Conservation (phyloP, 1,284 basidiomycete genomes). For the Marasmius fiardii region DNA sequence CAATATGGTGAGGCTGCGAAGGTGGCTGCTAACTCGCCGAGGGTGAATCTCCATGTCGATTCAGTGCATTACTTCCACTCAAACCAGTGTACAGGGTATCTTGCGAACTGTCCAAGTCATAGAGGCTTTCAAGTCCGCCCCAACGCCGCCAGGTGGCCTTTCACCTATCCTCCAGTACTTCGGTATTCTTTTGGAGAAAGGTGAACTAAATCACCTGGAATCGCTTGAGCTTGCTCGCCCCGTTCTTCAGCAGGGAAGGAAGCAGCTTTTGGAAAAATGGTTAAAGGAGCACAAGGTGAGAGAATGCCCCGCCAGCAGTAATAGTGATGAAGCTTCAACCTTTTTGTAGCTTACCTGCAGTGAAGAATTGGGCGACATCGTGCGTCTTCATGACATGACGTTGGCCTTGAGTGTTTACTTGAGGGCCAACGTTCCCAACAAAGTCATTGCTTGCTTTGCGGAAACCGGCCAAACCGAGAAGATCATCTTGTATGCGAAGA, state of each 20-base stretch:
- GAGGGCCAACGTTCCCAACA: slow-evolving; percentile 97
- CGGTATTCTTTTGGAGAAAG: slow-evolving; percentile 96
- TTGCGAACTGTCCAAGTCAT: slow-evolving; percentile 95
- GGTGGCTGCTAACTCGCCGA: slow-evolving; percentile 95
- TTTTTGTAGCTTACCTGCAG: slow-evolving; percentile 84
- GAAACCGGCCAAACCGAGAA: slow-evolving; percentile 99
- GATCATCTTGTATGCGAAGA: slow-evolving; percentile 97
- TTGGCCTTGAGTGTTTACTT: slow-evolving; percentile 98
- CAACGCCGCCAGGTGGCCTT: slow-evolving; percentile 85
- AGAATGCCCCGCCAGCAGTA: not conserved
- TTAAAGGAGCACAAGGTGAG: slow-evolving; percentile 96
- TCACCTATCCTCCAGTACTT: slow-evolving; percentile 99
- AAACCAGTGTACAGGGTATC: slow-evolving; percentile 65
- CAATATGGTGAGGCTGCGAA: slow-evolving; percentile 98
- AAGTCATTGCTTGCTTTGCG: slow-evolving; percentile 98
- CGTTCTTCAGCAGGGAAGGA: slow-evolving; percentile 94
- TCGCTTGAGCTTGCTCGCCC: slow-evolving; percentile 96
- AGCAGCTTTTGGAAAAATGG: slow-evolving; percentile 99
- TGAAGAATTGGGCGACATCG: slow-evolving; percentile 98
- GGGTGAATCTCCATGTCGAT: slow-evolving; percentile 40
- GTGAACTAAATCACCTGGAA: slow-evolving; percentile 96
- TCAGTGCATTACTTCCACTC: slow-evolving; percentile 7
- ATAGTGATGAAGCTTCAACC: not conserved
- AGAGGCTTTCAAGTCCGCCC: slow-evolving; percentile 96
- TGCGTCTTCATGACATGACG: slow-evolving; percentile 95